Percentiles rank a stretch among this genome's conserved stretches.
Evolutionary conservation across 225 moss, liverwort and hornwort genomes (phyloP).

Genomic region (Marchantia polymorpha): DNA sequence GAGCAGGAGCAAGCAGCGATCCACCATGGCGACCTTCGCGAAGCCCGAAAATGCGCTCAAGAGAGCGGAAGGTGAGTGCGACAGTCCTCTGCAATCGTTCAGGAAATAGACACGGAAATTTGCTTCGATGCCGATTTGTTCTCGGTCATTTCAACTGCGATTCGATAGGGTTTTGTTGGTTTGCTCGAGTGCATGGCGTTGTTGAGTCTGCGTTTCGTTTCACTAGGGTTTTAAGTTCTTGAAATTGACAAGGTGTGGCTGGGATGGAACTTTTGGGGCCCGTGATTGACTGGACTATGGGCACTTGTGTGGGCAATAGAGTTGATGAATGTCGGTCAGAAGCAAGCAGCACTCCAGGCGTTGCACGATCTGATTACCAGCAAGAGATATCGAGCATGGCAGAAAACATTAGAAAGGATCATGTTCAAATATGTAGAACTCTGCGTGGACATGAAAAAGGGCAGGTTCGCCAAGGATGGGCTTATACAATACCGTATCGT

Average conservation of each 20-base stretch:
- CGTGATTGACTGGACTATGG: constrained; percentile 33
- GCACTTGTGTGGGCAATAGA: constrained; percentile 44
- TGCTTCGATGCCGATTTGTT: not conserved
- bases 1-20: constrained; percentile 16
- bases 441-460: constrained; percentile 99
- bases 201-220: not conserved
- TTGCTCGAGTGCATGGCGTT: not conserved
- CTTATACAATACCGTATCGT: constrained; percentile 97
- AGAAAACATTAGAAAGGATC: constrained; percentile 89
- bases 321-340: constrained; percentile 99
- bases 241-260: not conserved
- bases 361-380: constrained; percentile 95
- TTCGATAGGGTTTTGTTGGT: constrained; percentile 14
- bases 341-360: constrained; percentile 94
- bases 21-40: constrained; percentile 93
- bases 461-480: constrained; percentile 93
- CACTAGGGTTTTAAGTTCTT: no score
- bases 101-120: not conserved
- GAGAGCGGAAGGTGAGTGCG: constrained; percentile 78
- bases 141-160: not conserved
- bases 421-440: constrained; percentile 99
- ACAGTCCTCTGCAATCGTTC: no score
- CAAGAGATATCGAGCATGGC: constrained; percentile 97
- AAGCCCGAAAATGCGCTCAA: constrained; percentile 99
- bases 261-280: constrained; percentile 5